These are phyloP conservation scores for Plasmodium coatneyi DNA, from an alignment of 169 alveolate genomes.

Conservation along the genomic window DNA sequence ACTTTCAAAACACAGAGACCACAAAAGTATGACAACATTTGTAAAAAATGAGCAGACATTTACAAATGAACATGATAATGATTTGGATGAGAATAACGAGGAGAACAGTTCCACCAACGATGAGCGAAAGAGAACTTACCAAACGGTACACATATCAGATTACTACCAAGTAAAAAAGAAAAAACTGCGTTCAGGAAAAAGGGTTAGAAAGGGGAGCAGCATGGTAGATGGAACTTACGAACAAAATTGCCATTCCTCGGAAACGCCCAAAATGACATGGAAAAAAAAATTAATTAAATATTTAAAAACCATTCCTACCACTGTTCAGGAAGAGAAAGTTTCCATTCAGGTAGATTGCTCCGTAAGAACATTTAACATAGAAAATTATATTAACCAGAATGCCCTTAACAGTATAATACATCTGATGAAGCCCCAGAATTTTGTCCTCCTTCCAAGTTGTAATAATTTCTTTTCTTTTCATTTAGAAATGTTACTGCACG, in stretches of 20 bases:
- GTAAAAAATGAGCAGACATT: not conserved
- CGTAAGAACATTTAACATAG: slow-evolving; percentile 27
- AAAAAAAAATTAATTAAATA: slow-evolving; percentile 33
- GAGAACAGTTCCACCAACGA: not conserved
- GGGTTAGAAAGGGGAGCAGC: not conserved
- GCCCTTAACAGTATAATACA: slow-evolving; percentile 23
- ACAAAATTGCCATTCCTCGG: not conserved
- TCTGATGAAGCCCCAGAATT: slow-evolving; percentile 51
- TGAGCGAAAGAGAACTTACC: not conserved
- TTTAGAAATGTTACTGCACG: slow-evolving; percentile 49
- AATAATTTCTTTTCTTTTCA: slow-evolving; percentile 32
- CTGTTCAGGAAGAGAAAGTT: slow-evolving; percentile 7
- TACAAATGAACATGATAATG: not conserved
- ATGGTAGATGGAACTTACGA: not conserved
- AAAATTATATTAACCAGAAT: slow-evolving; percentile 41
- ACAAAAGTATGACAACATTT: not conserved
- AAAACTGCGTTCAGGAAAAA: not conserved
- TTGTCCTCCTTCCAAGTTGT: slow-evolving; percentile 61
- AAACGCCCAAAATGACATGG: slow-evolving; percentile 35
- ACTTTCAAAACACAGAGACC: not conserved
- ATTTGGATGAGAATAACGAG: not conserved
- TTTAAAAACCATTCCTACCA: slow-evolving; percentile 38
- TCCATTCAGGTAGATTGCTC: slow-evolving; percentile 29
- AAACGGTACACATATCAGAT: not conserved
- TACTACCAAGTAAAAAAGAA: slow-evolving; percentile 6